Evolutionary conservation across 495 filamentous ascomycete genomes (phyloP), one percentile per base, ranked within the genome.

Genomic region (Neurospora sp.): DNA sequence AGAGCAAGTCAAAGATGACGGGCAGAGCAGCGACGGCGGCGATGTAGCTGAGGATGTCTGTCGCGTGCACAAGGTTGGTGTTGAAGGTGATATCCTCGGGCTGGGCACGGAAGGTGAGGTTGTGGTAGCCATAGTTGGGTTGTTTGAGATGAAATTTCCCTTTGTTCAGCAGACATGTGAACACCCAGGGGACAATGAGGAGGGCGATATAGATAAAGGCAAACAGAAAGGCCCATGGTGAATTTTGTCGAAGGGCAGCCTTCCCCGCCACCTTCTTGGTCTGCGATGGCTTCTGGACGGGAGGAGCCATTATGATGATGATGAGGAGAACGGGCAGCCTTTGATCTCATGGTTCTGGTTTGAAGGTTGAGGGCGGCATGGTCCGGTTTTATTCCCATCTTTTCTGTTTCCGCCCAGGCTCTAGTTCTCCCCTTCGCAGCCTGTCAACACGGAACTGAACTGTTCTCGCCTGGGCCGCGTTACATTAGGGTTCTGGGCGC

Each of bases 1-100:
- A 31, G 4, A 75, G 54, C 16, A 75, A 60, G 27, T 27, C 49
- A 66, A 54, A 70, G 23, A 78, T 77, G 41, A 80, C 77, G 5
- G 78, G 80, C 10, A 71, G 5, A 6, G 71, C 44, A 18, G 38
- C 75, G 12, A 70, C 3, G 46, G 62, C 72, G 60, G 71, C 42
- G 31, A 72, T 4, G 40, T 72, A 20, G 37, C 39, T 72, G 39
- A 75, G 49, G 18, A 49, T 62, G n/a, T 75, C 71, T 12, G 49
- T 72, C 4, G 35, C 12, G 31, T 23, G 49, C 49, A 16, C 49
- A 60, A 60, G 20, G 10, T 27, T 23, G 16, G 71, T 72, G 44
- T 46, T 46, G 35, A 27, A 38, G 38, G 11, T 27, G 71, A 60
- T 60, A 60, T 60, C 49, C 20, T 20, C 10, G 20, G 49, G 49